Conservation (phyloP, 176 grass and related monocot genomes). For the Zoysia japonica region DNA sequence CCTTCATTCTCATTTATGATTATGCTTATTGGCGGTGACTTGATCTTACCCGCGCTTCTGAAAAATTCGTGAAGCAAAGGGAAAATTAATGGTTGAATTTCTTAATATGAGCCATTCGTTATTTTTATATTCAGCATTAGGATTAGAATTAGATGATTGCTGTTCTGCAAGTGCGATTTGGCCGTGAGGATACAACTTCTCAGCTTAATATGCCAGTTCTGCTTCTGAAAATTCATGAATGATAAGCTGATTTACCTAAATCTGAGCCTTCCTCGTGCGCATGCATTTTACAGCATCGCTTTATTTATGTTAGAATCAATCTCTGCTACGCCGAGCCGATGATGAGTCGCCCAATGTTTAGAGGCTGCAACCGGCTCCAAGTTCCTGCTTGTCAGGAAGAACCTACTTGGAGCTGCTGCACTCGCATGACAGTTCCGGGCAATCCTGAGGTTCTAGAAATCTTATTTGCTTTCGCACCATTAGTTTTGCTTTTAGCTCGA, state of each 20-base stretch:
- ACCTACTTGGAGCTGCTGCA: constrained; percentile 50
- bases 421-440: constrained; percentile 21
- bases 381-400: constrained; percentile 53
- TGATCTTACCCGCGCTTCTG: constrained; percentile 58
- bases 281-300: neutral
- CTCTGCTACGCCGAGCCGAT: neutral
- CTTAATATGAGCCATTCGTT: constrained; percentile 51
- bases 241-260: constrained; percentile 43
- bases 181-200: constrained; percentile 46
- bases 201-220: constrained; percentile 68
- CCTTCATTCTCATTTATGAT: neutral
- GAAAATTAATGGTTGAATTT: constrained; percentile 74
- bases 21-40: constrained; percentile 42
- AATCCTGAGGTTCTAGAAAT: neutral
- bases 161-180: neutral
- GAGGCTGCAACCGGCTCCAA: constrained; percentile 37
- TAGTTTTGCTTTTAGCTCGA: too few species aligned
- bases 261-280: constrained; percentile 31
- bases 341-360: constrained; percentile 28
- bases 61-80: constrained; percentile 47
- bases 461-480: too few species aligned
- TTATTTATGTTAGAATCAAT: neutral
- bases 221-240: constrained; percentile 75
- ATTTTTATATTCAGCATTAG: neutral
- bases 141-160: too few species aligned